Percentiles rank a stretch among this genome's conserved stretches.
Conservation (phyloP, 441 rosid species). For the Pelargonium fulgidum region DNA sequence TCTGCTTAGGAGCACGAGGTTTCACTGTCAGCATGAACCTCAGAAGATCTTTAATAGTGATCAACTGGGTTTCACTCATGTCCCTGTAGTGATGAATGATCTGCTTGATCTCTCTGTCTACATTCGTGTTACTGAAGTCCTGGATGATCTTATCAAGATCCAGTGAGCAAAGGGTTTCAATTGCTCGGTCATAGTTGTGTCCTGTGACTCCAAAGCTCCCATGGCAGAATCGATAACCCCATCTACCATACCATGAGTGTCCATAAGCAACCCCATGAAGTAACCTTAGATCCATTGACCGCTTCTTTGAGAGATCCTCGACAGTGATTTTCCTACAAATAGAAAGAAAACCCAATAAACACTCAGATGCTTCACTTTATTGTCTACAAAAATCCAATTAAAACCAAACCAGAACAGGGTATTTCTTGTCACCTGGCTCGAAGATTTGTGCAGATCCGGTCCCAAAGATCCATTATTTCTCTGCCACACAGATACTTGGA, state of each 20-base stretch:
- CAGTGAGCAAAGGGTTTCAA: slow-evolving; percentile 53
- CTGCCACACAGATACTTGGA: slow-evolving; percentile 58
- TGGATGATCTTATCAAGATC: slow-evolving; percentile 44
- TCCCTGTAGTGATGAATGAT: slow-evolving; percentile 47
- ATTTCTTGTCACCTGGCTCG: slow-evolving; percentile 42
- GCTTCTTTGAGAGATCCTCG: slow-evolving; percentile 67
- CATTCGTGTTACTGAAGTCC: slow-evolving; percentile 35
- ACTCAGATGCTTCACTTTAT: slow-evolving; percentile 3
- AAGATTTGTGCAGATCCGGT: slow-evolving; percentile 53
- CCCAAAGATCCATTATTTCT: slow-evolving; percentile 83
- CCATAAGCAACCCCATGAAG: slow-evolving; percentile 80
- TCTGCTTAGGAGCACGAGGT: slow-evolving; percentile 34
- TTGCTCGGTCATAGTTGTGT: slow-evolving; percentile 46
- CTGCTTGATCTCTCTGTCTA: slow-evolving; percentile 31
- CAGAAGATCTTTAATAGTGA: slow-evolving; percentile 59
- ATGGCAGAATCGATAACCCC: slow-evolving; percentile 69
- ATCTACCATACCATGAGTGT: slow-evolving; percentile 79
- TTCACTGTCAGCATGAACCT: slow-evolving; percentile 62
- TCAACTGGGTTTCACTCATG: slow-evolving; percentile 53
- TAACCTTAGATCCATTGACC: slow-evolving; percentile 58
- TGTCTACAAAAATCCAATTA: slow-evolving; percentile 8
- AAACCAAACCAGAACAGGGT: not conserved
- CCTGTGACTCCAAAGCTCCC: slow-evolving; percentile 77
- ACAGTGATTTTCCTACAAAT: slow-evolving; percentile 55
- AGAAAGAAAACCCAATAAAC: slow-evolving; percentile 8